Conservation (phyloP, 1,284 basidiomycete genomes). For the Porodaedalea pini region DNA sequence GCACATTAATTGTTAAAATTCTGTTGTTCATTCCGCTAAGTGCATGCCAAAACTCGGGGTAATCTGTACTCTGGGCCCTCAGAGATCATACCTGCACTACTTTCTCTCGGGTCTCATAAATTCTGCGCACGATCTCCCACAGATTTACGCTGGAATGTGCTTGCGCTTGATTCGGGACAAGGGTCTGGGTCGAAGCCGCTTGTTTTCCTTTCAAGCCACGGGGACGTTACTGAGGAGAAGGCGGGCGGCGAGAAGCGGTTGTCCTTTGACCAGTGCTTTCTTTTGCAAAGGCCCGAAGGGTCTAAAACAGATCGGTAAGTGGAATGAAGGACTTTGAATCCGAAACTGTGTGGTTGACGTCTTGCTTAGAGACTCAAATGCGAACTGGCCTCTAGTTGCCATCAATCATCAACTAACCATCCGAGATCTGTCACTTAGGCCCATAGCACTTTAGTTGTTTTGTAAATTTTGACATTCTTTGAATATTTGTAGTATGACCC, state of each 20-base stretch:
- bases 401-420: constrained; percentile 19
- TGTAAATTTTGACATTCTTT: neutral
- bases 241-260: constrained; percentile 8
- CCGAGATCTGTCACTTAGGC: constrained; percentile 12
- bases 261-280: constrained; percentile 18
- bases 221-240: constrained; percentile 4
- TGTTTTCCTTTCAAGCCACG: constrained; percentile 13
- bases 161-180: neutral
- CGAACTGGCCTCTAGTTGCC: constrained; percentile 16
- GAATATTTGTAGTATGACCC: neutral
- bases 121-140: constrained; percentile 12
- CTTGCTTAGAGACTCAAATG: neutral
- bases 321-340: neutral
- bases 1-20: neutral
- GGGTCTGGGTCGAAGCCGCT: neutral
- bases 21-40: neutral
- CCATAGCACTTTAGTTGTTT: neutral
- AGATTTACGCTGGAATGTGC: constrained; percentile 9
- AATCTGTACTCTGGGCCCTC: constrained; percentile 7
- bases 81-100: constrained; percentile 11
- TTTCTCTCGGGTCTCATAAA: constrained; percentile 10
- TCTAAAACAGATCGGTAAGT: neutral
- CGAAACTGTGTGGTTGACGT: neutral
- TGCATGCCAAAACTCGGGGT: neutral
- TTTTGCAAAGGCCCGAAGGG: constrained; percentile 5